Base-by-base conservation (phyloP, 441 rosid species). In the Croton setiger region DNA sequence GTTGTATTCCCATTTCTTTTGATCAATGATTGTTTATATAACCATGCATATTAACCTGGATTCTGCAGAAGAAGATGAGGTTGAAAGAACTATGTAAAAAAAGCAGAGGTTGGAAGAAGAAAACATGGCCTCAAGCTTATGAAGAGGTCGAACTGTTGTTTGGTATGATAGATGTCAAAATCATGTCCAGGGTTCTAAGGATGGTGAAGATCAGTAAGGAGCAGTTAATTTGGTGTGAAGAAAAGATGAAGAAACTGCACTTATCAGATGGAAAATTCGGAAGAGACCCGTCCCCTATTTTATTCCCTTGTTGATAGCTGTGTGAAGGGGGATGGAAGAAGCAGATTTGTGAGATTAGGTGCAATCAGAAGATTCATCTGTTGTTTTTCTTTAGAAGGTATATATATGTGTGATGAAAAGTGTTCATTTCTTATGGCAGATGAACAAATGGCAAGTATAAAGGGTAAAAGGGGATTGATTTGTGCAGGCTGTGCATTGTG, bases 221-320 rank as follows among this genome's bases (percentile, higher is more conserved):
- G 73, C 91, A 95, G 64, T 76, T 95, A 64, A 76, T 88, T 7
- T 95, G 99, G 99, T 92, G 99, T 20, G 97, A 92, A 82, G 97
- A 90, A 62, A 95, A 92, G 89, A 87, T 95, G 80, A 95, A 95
- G 67, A 95, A 88, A 36, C 82, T 95, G 41, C 77, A 84, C 68
- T 67, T 89, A 55, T 67, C 82, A 0, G 79, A 73, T 55, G 90
- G 97, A 65, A 88, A 79, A 80, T 72, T 90, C 80, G 81, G 81
- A 58, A 87, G 98, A 76, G 96, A 95, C 23, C 92, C 96, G 6
- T 84, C 89, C 37, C 96, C 98, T 33, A 72, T 84, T 67, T 90
- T 95, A 41, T 90, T 90, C 82, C 99, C 97, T 45, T 92, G 94
- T 79, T 88, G 80, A 85, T 66, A 57, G 65, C 14, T 48, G 7